phyloP scores from a whole-genome alignment of 441 rosid species.

The Mallotus japonicus region DNA sequence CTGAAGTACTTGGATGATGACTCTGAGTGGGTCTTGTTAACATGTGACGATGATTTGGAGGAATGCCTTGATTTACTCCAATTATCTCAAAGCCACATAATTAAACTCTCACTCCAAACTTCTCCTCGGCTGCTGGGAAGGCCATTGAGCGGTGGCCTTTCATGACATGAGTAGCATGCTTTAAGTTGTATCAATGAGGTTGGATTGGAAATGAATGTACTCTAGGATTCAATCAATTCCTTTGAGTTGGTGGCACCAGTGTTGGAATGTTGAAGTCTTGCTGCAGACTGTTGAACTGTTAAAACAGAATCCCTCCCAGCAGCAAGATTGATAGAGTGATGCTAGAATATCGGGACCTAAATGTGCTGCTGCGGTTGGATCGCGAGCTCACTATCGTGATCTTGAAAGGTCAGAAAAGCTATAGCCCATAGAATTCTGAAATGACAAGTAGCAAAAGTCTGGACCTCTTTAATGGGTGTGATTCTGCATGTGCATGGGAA shows the following conservation, averaged over 20 bases:
- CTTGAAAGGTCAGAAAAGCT: neutral
- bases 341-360: neutral
- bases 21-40: slow-evolving; percentile 79
- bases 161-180: slow-evolving; percentile 16
- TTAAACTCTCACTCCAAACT: slow-evolving; percentile 57
- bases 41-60: slow-evolving; percentile 84
- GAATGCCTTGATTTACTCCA: slow-evolving; percentile 69
- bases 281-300: neutral
- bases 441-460: neutral
- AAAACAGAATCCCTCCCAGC: neutral
- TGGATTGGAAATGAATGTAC: neutral
- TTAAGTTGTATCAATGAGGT: neutral
- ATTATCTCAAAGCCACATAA: slow-evolving; percentile 48
- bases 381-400: neutral
- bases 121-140: slow-evolving; percentile 46
- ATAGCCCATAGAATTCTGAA: neutral
- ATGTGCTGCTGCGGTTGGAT: neutral
- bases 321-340: neutral
- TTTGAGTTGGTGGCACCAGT: neutral
- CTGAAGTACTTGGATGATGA: slow-evolving; percentile 94
- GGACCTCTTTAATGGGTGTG: neutral
- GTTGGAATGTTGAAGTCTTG: neutral
- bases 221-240: neutral
- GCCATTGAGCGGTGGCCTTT: slow-evolving; percentile 36
- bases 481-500: neutral